Evolutionary conservation across 1,139 yeast genomes (phyloP), one percentile per base, ranked within the genome.

Genomic region (Yamadazyma taylorii): DNA sequence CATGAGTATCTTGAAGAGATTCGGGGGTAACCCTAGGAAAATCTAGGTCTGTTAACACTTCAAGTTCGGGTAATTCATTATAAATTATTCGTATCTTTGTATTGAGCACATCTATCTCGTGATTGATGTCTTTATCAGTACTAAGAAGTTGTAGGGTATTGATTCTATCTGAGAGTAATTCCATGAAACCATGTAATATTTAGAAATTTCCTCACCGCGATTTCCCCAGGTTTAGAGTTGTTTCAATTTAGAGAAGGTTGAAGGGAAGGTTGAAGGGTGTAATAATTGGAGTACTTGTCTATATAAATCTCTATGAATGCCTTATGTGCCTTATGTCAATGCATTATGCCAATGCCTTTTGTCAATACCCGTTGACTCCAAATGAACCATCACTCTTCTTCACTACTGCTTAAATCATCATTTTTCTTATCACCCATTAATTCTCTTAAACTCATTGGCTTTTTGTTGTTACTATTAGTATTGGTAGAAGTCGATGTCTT

Each of bases 391-490:
- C 38, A 41, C 30, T 69, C 76, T 42, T 66, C 73, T 42, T 70
- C 67, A 41, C 73, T 66, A 15, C 46, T 42, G 37, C 65, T 60
- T 34, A 52, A 46, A 41, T 66, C 69, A 29, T 61, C 65, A 22
- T 52, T 51, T 12, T 41, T 43, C 9, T 45, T 51, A 30, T 63
- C 66, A 5, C 69, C 69, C 41, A 66, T 55, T 26, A 66, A 54
- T 25, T 66, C 70, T 33, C 71, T 53, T 40, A 69, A 54, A 49
- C 75, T 69, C 58, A 62, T 64, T 2, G 75, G 75, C 39, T 55
- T 63, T 30, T 49, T 52, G 12, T 37, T 40, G 10, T 48, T 25
- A 4, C 34, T 9, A 12, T 15, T 2, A 11, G 22, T 4, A 6
- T 12, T 23, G 13, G 30, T 17, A 16, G 32, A 24, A 21, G 9